Percentiles rank a stretch among this genome's conserved stretches.
Evolutionary conservation across 768 basidiomycete genomes (phyloP).

Genomic region (Kwoniella sp.): DNA sequence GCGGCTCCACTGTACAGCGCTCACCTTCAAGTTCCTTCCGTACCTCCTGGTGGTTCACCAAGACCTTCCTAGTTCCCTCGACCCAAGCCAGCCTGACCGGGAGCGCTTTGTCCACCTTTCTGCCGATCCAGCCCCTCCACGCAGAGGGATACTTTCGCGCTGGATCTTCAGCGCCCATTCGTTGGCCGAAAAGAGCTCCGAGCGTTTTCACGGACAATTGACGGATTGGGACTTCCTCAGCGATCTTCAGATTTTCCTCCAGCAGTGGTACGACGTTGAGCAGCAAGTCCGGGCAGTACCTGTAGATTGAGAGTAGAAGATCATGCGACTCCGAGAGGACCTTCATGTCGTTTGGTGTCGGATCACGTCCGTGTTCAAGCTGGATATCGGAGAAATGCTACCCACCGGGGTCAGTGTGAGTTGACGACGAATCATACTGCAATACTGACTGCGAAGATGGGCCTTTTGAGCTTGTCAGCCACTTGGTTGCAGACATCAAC

Average conservation of each 20-base stretch:
- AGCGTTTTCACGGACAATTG: conserved; percentile 77
- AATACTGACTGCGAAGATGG: conserved; percentile 60
- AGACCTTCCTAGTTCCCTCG: conserved; percentile 62
- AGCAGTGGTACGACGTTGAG: conserved; percentile 89
- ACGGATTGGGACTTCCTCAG: conserved; percentile 67
- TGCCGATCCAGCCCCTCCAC: conserved; percentile 77
- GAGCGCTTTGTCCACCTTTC: conserved; percentile 70
- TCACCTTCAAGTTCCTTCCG: conserved; percentile 68
- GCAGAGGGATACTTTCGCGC: conserved; percentile 73
- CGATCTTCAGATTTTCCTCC: conserved; percentile 74
- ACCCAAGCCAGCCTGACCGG: conserved; percentile 73
- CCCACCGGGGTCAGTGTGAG: not conserved
- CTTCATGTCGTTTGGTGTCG: conserved; percentile 32
- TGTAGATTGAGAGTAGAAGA: conserved; percentile 76
- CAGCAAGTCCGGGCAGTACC: conserved; percentile 71
- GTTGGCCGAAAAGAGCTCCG: conserved; percentile 75
- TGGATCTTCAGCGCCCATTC: conserved; percentile 56
- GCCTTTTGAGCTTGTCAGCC: conserved; percentile 78
- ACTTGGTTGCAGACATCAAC: conserved; percentile 78
- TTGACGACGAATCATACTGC: no score
- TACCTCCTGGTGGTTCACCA: conserved; percentile 65
- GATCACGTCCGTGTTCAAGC: conserved; percentile 52
- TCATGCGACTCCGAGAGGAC: conserved; percentile 63
- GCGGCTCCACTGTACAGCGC: not conserved
- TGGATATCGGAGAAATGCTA: conserved; percentile 81